phyloP scores from a whole-genome alignment of 805 yeast genomes.

The Metschnikowia drakensbergensis region DNA sequence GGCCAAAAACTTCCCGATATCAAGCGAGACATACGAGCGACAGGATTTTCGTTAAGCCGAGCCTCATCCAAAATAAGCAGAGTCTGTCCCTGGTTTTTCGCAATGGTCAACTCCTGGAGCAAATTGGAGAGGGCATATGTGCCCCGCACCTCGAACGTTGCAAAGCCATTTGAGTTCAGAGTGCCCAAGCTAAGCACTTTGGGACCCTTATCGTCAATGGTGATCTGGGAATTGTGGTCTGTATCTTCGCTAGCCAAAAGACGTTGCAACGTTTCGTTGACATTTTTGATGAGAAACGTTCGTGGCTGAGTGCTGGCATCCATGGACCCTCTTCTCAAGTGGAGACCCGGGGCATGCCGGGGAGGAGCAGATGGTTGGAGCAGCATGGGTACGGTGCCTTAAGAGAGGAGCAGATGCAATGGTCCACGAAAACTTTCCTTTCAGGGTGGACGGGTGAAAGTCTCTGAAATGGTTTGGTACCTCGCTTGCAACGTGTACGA shows the following conservation, averaged over 20 bases:
- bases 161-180: conserved; percentile 75
- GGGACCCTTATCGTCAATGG: conserved; percentile 82
- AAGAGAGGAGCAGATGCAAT: background rate
- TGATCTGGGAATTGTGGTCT: conserved; percentile 77
- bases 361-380: background rate
- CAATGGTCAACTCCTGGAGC: conserved; percentile 84
- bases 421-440: too few relatives aligned
- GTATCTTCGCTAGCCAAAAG: conserved; percentile 78
- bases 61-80: conserved; percentile 80
- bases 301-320: conserved; percentile 26
- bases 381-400: background rate
- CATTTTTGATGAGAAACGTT: conserved; percentile 68
- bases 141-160: conserved; percentile 68
- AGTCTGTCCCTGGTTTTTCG: conserved; percentile 73
- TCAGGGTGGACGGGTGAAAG: too few relatives aligned
- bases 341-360: background rate
- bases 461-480: too few relatives aligned
- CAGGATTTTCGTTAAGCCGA: conserved; percentile 84
- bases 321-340: conserved; percentile 1
- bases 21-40: conserved; percentile 65
- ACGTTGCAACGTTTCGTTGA: conserved; percentile 66
- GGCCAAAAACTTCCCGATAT: conserved; percentile 80
- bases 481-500: too few relatives aligned
- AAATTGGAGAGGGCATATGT: conserved; percentile 86
- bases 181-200: conserved; percentile 79